These are phyloP conservation scores for Colletotrichum tofieldiae DNA, from an alignment of 2,329 filamentous ascomycete species.

Conservation along the genomic window DNA sequence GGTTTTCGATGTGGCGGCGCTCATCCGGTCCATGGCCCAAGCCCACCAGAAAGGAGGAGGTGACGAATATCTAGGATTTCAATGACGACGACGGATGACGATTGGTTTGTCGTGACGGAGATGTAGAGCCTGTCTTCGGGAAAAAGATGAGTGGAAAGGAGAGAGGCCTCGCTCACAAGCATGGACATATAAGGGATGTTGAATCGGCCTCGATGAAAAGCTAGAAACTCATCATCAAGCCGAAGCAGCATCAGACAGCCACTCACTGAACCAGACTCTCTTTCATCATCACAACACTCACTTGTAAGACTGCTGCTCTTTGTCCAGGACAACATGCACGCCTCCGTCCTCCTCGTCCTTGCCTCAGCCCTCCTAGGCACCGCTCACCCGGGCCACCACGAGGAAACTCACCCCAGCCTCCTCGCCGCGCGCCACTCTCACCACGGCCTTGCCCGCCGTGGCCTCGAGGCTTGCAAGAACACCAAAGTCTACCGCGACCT, in stretches of 20 bases:
- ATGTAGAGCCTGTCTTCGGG: not conserved
- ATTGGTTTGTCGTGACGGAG: too few relatives aligned
- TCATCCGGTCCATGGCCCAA: not conserved
- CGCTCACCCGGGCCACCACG: slow-evolving; percentile 31
- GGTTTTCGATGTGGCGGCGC: not conserved
- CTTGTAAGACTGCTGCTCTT: not conserved
- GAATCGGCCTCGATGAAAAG: not conserved
- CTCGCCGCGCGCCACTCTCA: slow-evolving; percentile 28
- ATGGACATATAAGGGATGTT: not conserved
- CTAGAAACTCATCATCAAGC: not conserved
- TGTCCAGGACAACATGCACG: slow-evolving; percentile 15
- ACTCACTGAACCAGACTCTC: too few relatives aligned
- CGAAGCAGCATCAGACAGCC: not conserved
- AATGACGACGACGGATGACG: slow-evolving; percentile 4
- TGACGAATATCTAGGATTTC: not conserved
- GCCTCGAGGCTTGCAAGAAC: slow-evolving; percentile 22
- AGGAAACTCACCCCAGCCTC: slow-evolving; percentile 23
- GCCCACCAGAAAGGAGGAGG: not conserved
- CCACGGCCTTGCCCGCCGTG: slow-evolving; percentile 32
- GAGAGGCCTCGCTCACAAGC: not conserved
- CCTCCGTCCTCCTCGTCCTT: slow-evolving; percentile 27
- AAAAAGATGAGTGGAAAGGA: not conserved
- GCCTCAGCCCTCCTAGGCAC: slow-evolving; percentile 26
- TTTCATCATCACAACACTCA: not conserved
- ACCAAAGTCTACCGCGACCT: slow-evolving; percentile 26